Percentiles rank a stretch among this genome's conserved stretches.
Conservation (phyloP, 345 rosid species). For the Capsella bursapastoris region DNA sequence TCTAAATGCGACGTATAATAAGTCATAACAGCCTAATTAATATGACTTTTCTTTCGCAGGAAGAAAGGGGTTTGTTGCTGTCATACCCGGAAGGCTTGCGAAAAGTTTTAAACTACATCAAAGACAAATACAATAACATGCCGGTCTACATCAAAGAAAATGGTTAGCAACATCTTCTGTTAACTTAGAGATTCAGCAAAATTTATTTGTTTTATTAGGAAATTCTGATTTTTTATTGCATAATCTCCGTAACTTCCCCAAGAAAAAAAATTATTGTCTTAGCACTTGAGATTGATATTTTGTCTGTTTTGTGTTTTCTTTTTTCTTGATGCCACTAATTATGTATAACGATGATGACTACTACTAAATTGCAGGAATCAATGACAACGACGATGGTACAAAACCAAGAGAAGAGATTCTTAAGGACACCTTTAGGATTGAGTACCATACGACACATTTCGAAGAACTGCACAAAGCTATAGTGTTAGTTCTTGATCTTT, state of each 20-base stretch:
- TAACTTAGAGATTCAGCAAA: neutral
- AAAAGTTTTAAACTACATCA: slow-evolving; percentile 41
- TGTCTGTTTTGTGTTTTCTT: too few relatives aligned
- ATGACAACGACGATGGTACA: slow-evolving; percentile 40
- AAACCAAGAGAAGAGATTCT: slow-evolving; percentile 35
- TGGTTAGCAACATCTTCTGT: slow-evolving; percentile 24
- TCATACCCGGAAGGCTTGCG: slow-evolving; percentile 44
- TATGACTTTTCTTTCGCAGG: slow-evolving; percentile 15
- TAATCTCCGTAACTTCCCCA: neutral
- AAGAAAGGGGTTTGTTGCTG: slow-evolving; percentile 20
- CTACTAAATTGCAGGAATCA: slow-evolving; percentile 32
- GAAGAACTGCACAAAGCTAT: slow-evolving; percentile 45
- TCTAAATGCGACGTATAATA: neutral
- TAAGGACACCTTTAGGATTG: slow-evolving; percentile 39
- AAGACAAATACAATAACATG: slow-evolving; percentile 44
- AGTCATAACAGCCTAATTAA: neutral
- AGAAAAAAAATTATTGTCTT: neutral
- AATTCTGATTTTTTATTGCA: neutral
- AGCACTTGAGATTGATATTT: neutral
- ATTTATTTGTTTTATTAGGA: neutral
- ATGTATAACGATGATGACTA: neutral
- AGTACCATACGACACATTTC: slow-evolving; percentile 41
- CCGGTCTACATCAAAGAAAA: slow-evolving; percentile 45
- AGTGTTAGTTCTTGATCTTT: slow-evolving; percentile 41
- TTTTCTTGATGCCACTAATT: neutral